These are phyloP conservation scores for Arachnomyces sp. DNA, from an alignment of 2,329 filamentous ascomycete species.

Conservation along the genomic window DNA sequence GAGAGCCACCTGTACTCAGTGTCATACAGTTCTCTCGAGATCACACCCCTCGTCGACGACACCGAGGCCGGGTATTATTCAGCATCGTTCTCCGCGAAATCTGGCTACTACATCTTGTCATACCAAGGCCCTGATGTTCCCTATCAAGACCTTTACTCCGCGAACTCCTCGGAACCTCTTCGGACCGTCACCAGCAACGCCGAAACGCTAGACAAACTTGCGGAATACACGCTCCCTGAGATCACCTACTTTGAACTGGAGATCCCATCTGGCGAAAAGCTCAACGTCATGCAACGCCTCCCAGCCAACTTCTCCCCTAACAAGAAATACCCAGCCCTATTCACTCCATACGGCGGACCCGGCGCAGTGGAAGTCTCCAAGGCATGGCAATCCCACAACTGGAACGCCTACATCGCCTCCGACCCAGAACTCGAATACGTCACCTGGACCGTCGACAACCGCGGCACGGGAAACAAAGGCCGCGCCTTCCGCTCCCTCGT, in stretches of 20 bases:
- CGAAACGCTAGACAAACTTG: slow-evolving; percentile 47
- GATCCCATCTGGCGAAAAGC: slow-evolving; percentile 53
- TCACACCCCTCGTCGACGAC: slow-evolving; percentile 56
- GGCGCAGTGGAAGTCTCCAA: slow-evolving; percentile 56
- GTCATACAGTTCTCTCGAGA: slow-evolving; percentile 46
- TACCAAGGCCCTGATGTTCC: slow-evolving; percentile 62
- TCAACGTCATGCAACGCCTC: slow-evolving; percentile 60
- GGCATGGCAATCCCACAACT: slow-evolving; percentile 48
- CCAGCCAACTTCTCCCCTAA: slow-evolving; percentile 56
- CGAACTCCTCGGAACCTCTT: slow-evolving; percentile 48
- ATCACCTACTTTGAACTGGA: slow-evolving; percentile 57
- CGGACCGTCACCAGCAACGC: slow-evolving; percentile 55
- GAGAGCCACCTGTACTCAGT: slow-evolving; percentile 63
- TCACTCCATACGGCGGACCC: slow-evolving; percentile 62
- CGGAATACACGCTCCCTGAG: slow-evolving; percentile 56
- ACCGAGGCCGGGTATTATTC: slow-evolving; percentile 52
- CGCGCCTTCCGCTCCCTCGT: slow-evolving; percentile 55
- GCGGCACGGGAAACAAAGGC: slow-evolving; percentile 59
- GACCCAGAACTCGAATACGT: slow-evolving; percentile 63
- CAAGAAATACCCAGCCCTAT: slow-evolving; percentile 60
- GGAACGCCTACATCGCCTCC: slow-evolving; percentile 57
- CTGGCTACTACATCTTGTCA: slow-evolving; percentile 58
- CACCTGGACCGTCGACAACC: slow-evolving; percentile 61
- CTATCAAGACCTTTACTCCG: slow-evolving; percentile 59
- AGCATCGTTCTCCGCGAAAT: slow-evolving; percentile 57